Percentiles rank a stretch among this genome's conserved stretches.
phyloP scores from a whole-genome alignment of 2,329 filamentous ascomycete species.

The Aaosphaeria arxii region DNA sequence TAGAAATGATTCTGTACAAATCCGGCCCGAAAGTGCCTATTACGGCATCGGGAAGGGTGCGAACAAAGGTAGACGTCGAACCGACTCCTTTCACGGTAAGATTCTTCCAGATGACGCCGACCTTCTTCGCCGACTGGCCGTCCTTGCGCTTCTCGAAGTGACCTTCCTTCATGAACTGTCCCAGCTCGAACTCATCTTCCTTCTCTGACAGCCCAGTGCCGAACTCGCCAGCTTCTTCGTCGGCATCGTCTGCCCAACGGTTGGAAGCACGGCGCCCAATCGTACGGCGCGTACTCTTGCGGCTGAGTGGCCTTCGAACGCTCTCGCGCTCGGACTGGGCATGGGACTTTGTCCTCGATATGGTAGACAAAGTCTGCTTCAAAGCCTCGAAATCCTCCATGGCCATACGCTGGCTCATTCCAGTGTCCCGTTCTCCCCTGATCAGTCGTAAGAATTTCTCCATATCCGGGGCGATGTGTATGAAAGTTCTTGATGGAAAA shows the following conservation, averaged over 20 bases:
- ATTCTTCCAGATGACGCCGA: slow-evolving; percentile 64
- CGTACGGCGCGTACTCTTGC: slow-evolving; percentile 22
- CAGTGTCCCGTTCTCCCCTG: slow-evolving; percentile 56
- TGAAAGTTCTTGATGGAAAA: neutral
- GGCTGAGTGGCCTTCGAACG: slow-evolving; percentile 22
- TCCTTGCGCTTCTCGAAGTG: slow-evolving; percentile 71
- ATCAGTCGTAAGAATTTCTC: too few relatives aligned
- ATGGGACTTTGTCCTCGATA: slow-evolving; percentile 45
- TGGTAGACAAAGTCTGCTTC: slow-evolving; percentile 51
- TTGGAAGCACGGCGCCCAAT: slow-evolving; percentile 9
- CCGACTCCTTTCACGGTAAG: slow-evolving; percentile 71
- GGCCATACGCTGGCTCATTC: slow-evolving; percentile 52
- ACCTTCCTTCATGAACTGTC: slow-evolving; percentile 68
- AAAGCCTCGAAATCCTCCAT: slow-evolving; percentile 61
- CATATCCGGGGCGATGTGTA: too few relatives aligned
- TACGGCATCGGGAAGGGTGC: slow-evolving; percentile 70
- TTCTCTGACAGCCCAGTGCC: slow-evolving; percentile 42
- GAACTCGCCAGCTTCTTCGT: slow-evolving; percentile 19
- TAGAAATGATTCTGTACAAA: slow-evolving; percentile 62
- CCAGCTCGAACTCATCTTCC: slow-evolving; percentile 64
- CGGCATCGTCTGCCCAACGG: slow-evolving; percentile 9
- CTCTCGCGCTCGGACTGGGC: slow-evolving; percentile 18
- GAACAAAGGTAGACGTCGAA: slow-evolving; percentile 65
- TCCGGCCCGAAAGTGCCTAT: slow-evolving; percentile 79
- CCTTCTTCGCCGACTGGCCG: slow-evolving; percentile 68